These are phyloP conservation scores for Ophiostoma perfectum DNA, from an alignment of 2,329 filamentous ascomycete species.

Conservation along the genomic window DNA sequence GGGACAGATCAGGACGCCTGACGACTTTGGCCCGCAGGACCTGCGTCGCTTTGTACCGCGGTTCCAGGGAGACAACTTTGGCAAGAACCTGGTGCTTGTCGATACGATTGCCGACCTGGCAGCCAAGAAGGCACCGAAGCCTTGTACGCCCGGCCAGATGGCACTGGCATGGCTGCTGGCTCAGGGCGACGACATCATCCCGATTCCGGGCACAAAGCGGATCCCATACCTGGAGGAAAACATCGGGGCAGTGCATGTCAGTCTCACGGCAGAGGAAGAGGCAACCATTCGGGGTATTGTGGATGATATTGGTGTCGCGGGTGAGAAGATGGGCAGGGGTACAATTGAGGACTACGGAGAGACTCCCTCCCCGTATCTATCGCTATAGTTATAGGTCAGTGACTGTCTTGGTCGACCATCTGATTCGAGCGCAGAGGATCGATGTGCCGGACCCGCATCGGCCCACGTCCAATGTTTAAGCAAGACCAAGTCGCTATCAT, in stretches of 20 bases:
- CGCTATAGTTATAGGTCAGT: background rate
- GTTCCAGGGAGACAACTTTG: constrained; percentile 49
- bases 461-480: background rate
- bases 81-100: constrained; percentile 51
- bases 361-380: constrained; percentile 16
- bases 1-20: constrained; percentile 41
- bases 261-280: constrained; percentile 35
- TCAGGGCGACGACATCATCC: constrained; percentile 55
- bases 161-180: constrained; percentile 59
- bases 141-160: constrained; percentile 50
- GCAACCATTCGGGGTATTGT: constrained; percentile 33
- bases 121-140: constrained; percentile 38
- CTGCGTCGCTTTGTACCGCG: constrained; percentile 44
- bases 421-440: background rate
- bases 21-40: constrained; percentile 46
- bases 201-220: constrained; percentile 50
- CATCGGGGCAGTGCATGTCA: constrained; percentile 33
- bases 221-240: constrained; percentile 46
- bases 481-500: background rate
- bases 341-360: constrained; percentile 23
- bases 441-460: background rate
- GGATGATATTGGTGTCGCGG: constrained; percentile 25
- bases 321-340: constrained; percentile 23
- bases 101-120: constrained; percentile 47
- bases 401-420: background rate